Base-by-base conservation (phyloP, 495 filamentous ascomycete species). In the Rostrohypoxylon terebratum region DNA sequence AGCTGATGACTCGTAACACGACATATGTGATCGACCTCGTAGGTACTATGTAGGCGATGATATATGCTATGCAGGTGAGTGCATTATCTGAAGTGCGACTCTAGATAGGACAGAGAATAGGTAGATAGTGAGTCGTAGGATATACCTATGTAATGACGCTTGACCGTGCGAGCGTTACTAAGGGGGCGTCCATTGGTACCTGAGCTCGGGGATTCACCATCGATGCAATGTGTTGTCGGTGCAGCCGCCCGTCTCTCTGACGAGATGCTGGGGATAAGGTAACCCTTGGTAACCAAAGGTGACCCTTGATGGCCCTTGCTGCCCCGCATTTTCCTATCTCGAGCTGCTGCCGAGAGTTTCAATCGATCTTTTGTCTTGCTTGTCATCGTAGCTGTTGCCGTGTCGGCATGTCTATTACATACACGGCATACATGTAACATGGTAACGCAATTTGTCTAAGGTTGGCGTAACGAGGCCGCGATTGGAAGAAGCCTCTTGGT, bases 321-420 rank as follows among this genome's bases (percentile, higher is more conserved):
- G 72, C 72, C 72, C 72, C 72, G 72, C 72, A 66, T 71, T 71
- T 73, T 63, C 63, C 67, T 63, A 71, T 74, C 67, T 71, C 38
- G 58, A 71, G 58, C 58, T 66, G 66, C 33, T 58, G 50, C 33
- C 60, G 48, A 65, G 47, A 44, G 55, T 68, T 23, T 68, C 59
- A 51, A 51, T 53, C 42, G 45, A 72, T 59, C 59, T 64, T 42
- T 38, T 68, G 54, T 40, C 34, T 38, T 58, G 51, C 33, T 58
- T 59, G 64, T 68, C 63, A 72, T 64, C 59, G 50, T 66, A 53
- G 36, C 40, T 40, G 63, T 66, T 63, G 36, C 40, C 48, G 57
- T 53, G 11, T 14, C 40, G 28, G 28, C 40, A 14, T 60, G 61
- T 59, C 64, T 64, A 63, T 51, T 47, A 42, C 45, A 25, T 42